Evolutionary conservation across 768 basidiomycete genomes (phyloP).

Genomic region (Tylopilus subfusipes): DNA sequence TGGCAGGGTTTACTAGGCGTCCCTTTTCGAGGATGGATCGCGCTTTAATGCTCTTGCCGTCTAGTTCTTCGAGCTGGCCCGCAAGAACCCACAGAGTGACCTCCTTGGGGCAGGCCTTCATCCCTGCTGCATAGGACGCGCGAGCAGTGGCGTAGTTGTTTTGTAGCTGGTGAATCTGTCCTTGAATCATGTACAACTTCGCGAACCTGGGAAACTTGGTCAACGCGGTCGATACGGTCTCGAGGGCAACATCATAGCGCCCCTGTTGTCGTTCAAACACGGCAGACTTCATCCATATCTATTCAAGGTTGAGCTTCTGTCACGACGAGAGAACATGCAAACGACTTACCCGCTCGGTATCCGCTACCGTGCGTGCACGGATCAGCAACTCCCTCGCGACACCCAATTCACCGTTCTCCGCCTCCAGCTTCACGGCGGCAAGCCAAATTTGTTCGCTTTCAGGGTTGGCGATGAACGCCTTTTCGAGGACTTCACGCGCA

Average conservation of each 20-base stretch:
- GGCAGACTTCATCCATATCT: constrained; percentile 99
- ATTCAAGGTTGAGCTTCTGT: not conserved
- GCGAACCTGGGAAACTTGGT: constrained; percentile 83
- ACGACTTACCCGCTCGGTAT: constrained; percentile 77
- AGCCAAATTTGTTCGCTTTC: constrained; percentile 98
- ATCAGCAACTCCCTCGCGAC: constrained; percentile 85
- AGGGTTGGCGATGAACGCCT: constrained; percentile 90
- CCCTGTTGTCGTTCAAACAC: constrained; percentile 93
- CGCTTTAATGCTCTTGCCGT: constrained; percentile 88
- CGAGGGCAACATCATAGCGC: constrained; percentile 65
- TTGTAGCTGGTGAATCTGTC: constrained; percentile 75
- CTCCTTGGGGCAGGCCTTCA: constrained; percentile 85
- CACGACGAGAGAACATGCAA: not conserved
- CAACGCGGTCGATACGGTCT: constrained; percentile 71
- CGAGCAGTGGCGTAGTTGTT: constrained; percentile 66
- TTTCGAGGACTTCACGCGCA: constrained; percentile 85
- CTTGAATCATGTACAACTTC: constrained; percentile 97
- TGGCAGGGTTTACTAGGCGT: constrained; percentile 78
- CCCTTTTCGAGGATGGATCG: constrained; percentile 89
- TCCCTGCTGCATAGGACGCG: constrained; percentile 75
- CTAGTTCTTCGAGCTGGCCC: constrained; percentile 84
- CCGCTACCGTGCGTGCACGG: constrained; percentile 85
- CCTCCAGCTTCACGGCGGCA: constrained; percentile 94
- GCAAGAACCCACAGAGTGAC: constrained; percentile 88
- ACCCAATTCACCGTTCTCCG: constrained; percentile 87